Evolutionary conservation across 2,329 filamentous ascomycete species (phyloP), one percentile per base, ranked within the genome.

Genomic region (Fusarium oligoseptatum): DNA sequence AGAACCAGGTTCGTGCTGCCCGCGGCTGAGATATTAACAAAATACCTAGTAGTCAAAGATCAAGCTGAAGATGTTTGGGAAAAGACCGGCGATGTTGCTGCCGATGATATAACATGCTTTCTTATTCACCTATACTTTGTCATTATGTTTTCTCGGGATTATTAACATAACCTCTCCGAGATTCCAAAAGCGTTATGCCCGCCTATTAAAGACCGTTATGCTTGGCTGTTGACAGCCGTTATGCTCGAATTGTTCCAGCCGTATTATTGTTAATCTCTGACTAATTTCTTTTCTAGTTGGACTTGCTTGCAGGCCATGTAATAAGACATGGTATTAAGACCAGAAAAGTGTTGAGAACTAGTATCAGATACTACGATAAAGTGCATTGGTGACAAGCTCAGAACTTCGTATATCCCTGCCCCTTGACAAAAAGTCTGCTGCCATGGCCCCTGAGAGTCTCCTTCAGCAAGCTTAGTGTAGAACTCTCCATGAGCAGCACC

Each of bases 341-440:
- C n/a, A n/a, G n/a, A n/a, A n/a, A 7, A 5, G 14, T 15, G 0
- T 17, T 17, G 4, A 27, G 45, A 12, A 27, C 15, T 17, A 17
- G n/a, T 5, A 50, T 12, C 3, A 32, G 11, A 27, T 20, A 52
- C 10, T n/a, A 3, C 17, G n/a, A 52, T 2, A 52, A 3, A 10
- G 2, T 2, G 7, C 27, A 12, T 52, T 52, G 27, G 11, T 55
- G 10, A 20, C 4, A 9, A 20, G 0, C 27, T 55, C 1, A 66
- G 34, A 85, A 84, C 29, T 81, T 67, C 68, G 81, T 82, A 57
- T 86, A 86, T 64, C 84, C 84, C 10, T 72, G 58, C 1, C 81
- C 83, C 69, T 85, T 84, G 58, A 85, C 83, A 68, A 85, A 85
- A 86, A 0, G 85, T 85, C 72, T 84, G 81, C 70, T 80, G 76